Base-by-base conservation (phyloP, 1,284 basidiomycete species). In the Naganishia sp. region DNA sequence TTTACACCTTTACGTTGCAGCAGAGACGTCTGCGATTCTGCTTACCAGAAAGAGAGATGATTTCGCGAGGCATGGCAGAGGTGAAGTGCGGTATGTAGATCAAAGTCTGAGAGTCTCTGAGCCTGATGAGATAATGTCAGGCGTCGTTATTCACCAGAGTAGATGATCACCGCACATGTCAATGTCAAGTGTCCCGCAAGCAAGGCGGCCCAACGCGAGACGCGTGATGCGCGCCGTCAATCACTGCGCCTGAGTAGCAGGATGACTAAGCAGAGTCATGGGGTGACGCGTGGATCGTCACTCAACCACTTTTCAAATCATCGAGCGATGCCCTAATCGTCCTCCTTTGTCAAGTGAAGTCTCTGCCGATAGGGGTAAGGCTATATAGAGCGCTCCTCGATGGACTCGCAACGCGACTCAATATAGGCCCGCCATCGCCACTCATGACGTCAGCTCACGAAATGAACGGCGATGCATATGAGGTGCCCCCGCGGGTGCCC, bases 21-120 rank as follows among this genome's bases (percentile, higher is more conserved):
- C 31, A 23, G 15, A 28, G 32, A 21, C 35, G n/a, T 1, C 32
- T 17, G 17, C 2, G 35, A 7, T 32, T 3, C 23, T 10, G 53
- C 61, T 63, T 21, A 63, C 61, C 61, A 35, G 61, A 63, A 18
- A 63, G 50, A 18, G 61, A 63, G 28, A 63, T 63, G 25, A 63
- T 63, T 46, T 63, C 61, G 15, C 61, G 49, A 63, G 50, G 50
- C 61, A 63, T 63, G 32, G 55, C 55, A 28, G 18, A 32, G 45
- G 17, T 51, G 9, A 25, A 3, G 7, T 7, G 21, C 41, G 31
- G 28, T 41, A n/a, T 11, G 32, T 50, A 39, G 35, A 21, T 50
- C 35, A 49, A 51, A 31, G 21, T n/a, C 25, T 43, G 43, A 43
- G 28, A 28, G 28, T 39, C 21, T 21, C 21, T 41, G 57, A 50